Percentiles rank a stretch among this genome's conserved stretches.
Evolutionary conservation across 2,329 filamentous ascomycete species (phyloP).

Genomic region (Penicillium sp.): DNA sequence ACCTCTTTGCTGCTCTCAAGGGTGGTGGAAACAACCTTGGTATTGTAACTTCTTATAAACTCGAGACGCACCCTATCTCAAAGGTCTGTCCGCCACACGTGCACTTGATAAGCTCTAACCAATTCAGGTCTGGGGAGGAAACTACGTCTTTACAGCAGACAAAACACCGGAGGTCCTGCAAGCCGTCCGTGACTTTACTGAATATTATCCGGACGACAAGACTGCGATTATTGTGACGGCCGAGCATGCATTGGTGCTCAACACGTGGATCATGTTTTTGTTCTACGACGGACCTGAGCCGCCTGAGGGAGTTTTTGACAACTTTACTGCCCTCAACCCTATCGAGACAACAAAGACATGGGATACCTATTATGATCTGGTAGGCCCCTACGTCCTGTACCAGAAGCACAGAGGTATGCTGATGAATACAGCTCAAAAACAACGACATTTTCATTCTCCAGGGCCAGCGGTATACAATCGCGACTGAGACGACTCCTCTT

Average conservation of each 20-base stretch:
- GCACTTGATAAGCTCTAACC: constrained; percentile 18
- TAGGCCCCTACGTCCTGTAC: constrained; percentile 25
- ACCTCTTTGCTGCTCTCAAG: constrained; percentile 49
- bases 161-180: constrained; percentile 41
- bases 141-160: constrained; percentile 46
- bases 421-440: constrained; percentile 32
- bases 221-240: constrained; percentile 65
- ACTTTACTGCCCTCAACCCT: constrained; percentile 57
- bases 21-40: constrained; percentile 52
- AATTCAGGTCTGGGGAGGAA: constrained; percentile 54
- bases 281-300: constrained; percentile 65
- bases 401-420: neutral
- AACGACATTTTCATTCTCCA: constrained; percentile 48
- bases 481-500: constrained; percentile 45
- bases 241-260: constrained; percentile 52
- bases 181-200: constrained; percentile 41
- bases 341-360: constrained; percentile 55
- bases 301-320: constrained; percentile 60
- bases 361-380: constrained; percentile 53
- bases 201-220: constrained; percentile 62
- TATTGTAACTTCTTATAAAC: constrained; percentile 47
- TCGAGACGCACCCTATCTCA: constrained; percentile 38
- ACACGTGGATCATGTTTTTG: constrained; percentile 65
- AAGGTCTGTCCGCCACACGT: constrained; percentile 24
- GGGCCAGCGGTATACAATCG: constrained; percentile 47